Evolutionary conservation across 2,329 filamentous ascomycete genomes (phyloP).

Genomic region (Fusarium buharicum): DNA sequence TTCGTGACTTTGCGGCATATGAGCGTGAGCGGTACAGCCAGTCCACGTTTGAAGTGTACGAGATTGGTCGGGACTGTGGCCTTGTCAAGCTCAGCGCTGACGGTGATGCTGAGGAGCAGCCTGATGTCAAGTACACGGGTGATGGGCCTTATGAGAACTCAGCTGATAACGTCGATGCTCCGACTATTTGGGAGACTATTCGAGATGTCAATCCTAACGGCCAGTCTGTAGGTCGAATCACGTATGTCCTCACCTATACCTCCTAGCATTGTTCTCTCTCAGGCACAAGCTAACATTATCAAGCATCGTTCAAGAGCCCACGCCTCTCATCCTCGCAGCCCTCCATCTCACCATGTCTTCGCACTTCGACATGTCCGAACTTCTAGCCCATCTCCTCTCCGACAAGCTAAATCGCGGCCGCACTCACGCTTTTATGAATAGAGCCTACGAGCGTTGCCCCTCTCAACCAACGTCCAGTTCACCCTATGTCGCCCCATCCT

Average conservation of each 20-base stretch:
- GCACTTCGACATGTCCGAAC: slow-evolving; percentile 71
- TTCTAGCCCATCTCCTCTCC: slow-evolving; percentile 65
- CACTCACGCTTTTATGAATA: slow-evolving; percentile 60
- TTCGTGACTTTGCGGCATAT: slow-evolving; percentile 50
- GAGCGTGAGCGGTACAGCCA: slow-evolving; percentile 56
- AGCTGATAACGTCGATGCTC: slow-evolving; percentile 52
- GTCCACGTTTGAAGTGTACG: slow-evolving; percentile 67
- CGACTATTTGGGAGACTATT: slow-evolving; percentile 56
- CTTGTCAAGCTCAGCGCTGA: slow-evolving; percentile 50
- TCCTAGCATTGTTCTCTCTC: background rate
- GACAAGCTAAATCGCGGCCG: slow-evolving; percentile 57
- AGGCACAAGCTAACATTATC: slow-evolving; percentile 4
- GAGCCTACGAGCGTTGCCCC: slow-evolving; percentile 55
- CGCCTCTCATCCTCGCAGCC: slow-evolving; percentile 68
- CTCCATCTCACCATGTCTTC: slow-evolving; percentile 67
- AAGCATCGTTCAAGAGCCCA: slow-evolving; percentile 69
- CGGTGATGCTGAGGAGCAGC: slow-evolving; percentile 39
- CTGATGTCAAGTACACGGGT: slow-evolving; percentile 43
- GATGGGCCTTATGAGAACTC: slow-evolving; percentile 41
- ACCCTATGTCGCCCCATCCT: slow-evolving; percentile 26
- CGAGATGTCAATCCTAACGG: slow-evolving; percentile 52
- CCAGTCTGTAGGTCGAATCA: slow-evolving; percentile 65
- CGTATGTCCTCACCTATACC: slow-evolving; percentile 53
- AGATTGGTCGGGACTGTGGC: slow-evolving; percentile 60
- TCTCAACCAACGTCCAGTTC: slow-evolving; percentile 26